Base-by-base conservation (phyloP, 1,284 basidiomycete species). In the Puccinia horiana region DNA sequence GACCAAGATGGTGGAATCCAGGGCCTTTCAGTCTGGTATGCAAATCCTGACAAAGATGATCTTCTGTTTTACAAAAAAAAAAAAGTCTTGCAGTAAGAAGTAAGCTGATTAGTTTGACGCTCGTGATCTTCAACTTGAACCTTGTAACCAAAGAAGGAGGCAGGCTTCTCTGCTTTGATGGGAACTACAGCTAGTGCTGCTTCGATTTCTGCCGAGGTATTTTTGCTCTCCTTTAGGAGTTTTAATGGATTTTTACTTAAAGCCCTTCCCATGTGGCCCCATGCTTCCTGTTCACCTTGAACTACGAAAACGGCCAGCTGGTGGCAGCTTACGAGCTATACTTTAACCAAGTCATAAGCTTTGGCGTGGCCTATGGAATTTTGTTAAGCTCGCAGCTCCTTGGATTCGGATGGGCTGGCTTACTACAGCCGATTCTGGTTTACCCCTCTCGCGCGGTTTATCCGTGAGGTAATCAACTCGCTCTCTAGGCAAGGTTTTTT, bases 91-190 rank as follows among this genome's bases (percentile, higher is more conserved):
- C n/a, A n/a, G n/a, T n/a, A n/a, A n/a, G n/a, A n/a, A n/a, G n/a
- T n/a, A n/a, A n/a, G n/a, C n/a, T n/a, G n/a, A n/a, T n/a, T n/a
- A n/a, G n/a, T n/a, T n/a, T n/a, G n/a, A n/a, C n/a, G n/a, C n/a
- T n/a, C n/a, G n/a, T n/a, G n/a, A n/a, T n/a, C n/a, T n/a, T n/a
- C n/a, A n/a, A n/a, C n/a, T n/a, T n/a, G n/a, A n/a, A n/a, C n/a
- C n/a, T n/a, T n/a, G n/a, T n/a, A n/a, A n/a, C n/a, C n/a, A 26
- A 56, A 79, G 76, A 79, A 79, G 56, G 76, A 79, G 52, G 56
- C 76, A 8, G 63, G n/a, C 0, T 79, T 79, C 47, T 47, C 63
- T n/a, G 63, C 76, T 16, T 35, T 79, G 6, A 79, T 79, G 61
- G 44, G 42, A 29, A 79, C 63, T 70, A 69, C 76, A 23, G 76